phyloP scores from a whole-genome alignment of 805 yeast genomes.

The Sugiyamaella marilandica region DNA sequence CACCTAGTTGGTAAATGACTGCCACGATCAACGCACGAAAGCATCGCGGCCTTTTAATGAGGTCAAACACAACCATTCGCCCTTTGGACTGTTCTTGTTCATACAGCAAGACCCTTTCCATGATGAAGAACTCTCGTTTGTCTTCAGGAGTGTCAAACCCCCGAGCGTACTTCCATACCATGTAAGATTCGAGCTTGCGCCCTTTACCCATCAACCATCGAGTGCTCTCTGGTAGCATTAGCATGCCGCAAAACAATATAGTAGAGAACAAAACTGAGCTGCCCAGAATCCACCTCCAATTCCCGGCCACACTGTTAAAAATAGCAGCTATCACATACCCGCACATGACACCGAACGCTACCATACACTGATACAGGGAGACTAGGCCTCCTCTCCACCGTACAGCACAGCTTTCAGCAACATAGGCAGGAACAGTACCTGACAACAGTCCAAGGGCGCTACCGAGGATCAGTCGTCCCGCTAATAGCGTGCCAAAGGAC shows the following conservation, averaged over 20 bases:
- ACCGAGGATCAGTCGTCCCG: constrained; percentile 11
- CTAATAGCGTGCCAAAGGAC: constrained; percentile 8
- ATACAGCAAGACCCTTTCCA: constrained; percentile 9
- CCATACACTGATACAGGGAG: constrained; percentile 11
- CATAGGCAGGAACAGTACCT: constrained; percentile 12
- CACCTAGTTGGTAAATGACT: constrained; percentile 9
- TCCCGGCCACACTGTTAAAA: constrained; percentile 9
- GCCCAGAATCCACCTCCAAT: constrained; percentile 12
- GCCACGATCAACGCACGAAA: constrained; percentile 13
- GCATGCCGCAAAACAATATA: constrained; percentile 8
- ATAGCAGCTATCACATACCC: constrained; percentile 13
- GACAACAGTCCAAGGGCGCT: constrained; percentile 9
- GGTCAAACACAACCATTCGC: constrained; percentile 8
- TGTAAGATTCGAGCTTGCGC: constrained; percentile 9
- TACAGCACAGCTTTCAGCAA: constrained; percentile 10
- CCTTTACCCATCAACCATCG: constrained; percentile 11
- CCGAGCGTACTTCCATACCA: constrained; percentile 12
- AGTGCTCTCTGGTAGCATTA: constrained; percentile 10
- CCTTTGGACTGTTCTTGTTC: constrained; percentile 8
- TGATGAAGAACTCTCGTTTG: constrained; percentile 10
- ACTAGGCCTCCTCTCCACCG: constrained; percentile 12
- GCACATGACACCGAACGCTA: constrained; percentile 13
- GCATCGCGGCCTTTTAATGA: constrained; percentile 11
- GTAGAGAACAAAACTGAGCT: constrained; percentile 10
- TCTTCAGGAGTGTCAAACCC: constrained; percentile 11